Percentiles rank a stretch among this genome's conserved stretches.
phyloP scores from a whole-genome alignment of 176 grass and related monocot species.

The Carex pumila region DNA sequence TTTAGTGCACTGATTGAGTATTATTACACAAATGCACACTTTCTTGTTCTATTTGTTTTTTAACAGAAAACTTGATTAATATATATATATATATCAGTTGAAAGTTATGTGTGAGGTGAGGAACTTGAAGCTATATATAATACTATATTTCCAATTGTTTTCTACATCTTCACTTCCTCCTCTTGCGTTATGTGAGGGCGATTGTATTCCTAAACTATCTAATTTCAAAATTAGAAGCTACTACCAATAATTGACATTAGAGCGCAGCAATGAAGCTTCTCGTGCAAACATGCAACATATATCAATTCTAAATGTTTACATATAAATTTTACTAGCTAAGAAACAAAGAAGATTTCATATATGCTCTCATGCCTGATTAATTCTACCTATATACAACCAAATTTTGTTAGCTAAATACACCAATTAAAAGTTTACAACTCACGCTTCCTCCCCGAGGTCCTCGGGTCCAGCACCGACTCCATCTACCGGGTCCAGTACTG shows the following conservation, averaged over 20 bases:
- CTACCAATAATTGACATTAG: background rate
- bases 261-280: background rate
- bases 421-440: background rate
- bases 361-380: background rate
- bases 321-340: background rate
- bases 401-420: constrained; percentile 17
- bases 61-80: too few relatives aligned
- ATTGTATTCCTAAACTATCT: background rate
- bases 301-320: background rate
- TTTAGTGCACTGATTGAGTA: too few relatives aligned
- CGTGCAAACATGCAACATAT: background rate
- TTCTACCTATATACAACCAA: background rate
- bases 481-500: background rate
- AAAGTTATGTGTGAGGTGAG: too few relatives aligned
- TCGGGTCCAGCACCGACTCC: background rate
- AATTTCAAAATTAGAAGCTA: background rate
- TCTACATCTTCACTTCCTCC: background rate
- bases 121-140: too few relatives aligned
- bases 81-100: too few relatives aligned
- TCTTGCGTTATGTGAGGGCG: background rate
- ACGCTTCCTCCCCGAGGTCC: constrained; percentile 15
- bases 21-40: too few relatives aligned
- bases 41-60: too few relatives aligned
- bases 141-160: background rate
- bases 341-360: constrained; percentile 1